These are phyloP conservation scores for Hibiscus trionum DNA, from an alignment of 345 rosid genomes.

Conservation along the genomic window DNA sequence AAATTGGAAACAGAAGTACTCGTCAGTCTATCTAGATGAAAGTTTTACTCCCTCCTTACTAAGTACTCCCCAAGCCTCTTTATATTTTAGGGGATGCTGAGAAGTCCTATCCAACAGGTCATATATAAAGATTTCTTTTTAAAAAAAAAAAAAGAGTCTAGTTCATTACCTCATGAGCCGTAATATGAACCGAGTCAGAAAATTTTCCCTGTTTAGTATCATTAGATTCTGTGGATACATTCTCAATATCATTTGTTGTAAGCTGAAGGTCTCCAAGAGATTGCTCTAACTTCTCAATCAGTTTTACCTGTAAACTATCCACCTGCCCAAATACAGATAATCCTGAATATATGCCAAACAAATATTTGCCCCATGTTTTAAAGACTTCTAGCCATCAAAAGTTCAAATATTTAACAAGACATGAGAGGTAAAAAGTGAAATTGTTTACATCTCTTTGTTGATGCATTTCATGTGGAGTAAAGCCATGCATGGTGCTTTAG, in stretches of 20 bases:
- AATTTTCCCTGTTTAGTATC: conserved; percentile 30
- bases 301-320: conserved; percentile 70
- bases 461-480: not conserved
- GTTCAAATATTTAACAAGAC: too few relatives aligned
- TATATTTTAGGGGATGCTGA: not conserved
- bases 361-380: not conserved
- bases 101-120: not conserved
- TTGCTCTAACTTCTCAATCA: conserved; percentile 83
- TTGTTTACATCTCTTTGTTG: too few relatives aligned
- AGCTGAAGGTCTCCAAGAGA: conserved; percentile 72
- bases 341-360: conserved; percentile 8
- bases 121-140: conserved; percentile 2
- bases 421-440: too few relatives aligned
- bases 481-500: not conserved
- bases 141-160: conserved; percentile 3
- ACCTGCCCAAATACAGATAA: conserved; percentile 42
- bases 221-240: conserved; percentile 29
- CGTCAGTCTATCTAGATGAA: conserved; percentile 1
- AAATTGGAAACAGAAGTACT: conserved; percentile 8
- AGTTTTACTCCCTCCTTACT: not conserved
- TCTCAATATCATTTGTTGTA: conserved; percentile 37
- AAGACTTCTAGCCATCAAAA: too few relatives aligned
- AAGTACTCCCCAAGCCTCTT: not conserved
- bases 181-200: conserved; percentile 25
- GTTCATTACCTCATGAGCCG: conserved; percentile 52